Base-by-base conservation (phyloP, 257 asterid species). In the Nicotiana undulata region DNA sequence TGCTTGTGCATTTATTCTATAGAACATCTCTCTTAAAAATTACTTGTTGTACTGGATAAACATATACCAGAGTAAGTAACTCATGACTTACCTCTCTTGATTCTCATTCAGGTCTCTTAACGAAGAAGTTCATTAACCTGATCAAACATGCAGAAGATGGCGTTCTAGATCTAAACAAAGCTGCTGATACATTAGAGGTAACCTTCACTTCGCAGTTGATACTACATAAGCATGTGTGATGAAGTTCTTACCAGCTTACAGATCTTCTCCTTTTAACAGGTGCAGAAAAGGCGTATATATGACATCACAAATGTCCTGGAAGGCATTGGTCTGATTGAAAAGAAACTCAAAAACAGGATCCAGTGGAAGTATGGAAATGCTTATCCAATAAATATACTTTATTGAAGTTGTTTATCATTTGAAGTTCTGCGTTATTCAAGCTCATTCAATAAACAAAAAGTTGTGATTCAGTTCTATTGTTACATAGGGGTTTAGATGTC, bases 221-320 rank as follows among this genome's bases (percentile, higher is more conserved):
- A 82, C 80, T 82, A 83, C 66, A 58, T 79, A 79, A 28, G 63
- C 26, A 16, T 79, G 60, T 86, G 56, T 63, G 17, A 46, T 63
- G 63, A 79, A 44, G 40, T 83, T 53, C 49, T 29, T 75, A 79
- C 74, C 22, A 84, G 89, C 88, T 77, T 87, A 58, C 46, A 76
- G 67, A 24, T 82, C 83, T 77, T 53, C 34, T 18, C 51, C 28
- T 77, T 64, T 63, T 81, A 82, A 83, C 95, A 96, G 99, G 99
- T 96, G 65, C 99, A 94, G 83, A 93, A 92, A 89, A 89, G 96
- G 88, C 98, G 98, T 82, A 96, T 96, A 87, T 94, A 94, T 85
- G 98, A 94, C 86, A 94, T 96, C 85, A 96, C 99, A 82, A 93
- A 94, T 88, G 98, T 93, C 82, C 96, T 96, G 81, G 98, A 92